Conservation (phyloP, 2,329 filamentous ascomycete species). For the Chrysoporthe puriensis region DNA sequence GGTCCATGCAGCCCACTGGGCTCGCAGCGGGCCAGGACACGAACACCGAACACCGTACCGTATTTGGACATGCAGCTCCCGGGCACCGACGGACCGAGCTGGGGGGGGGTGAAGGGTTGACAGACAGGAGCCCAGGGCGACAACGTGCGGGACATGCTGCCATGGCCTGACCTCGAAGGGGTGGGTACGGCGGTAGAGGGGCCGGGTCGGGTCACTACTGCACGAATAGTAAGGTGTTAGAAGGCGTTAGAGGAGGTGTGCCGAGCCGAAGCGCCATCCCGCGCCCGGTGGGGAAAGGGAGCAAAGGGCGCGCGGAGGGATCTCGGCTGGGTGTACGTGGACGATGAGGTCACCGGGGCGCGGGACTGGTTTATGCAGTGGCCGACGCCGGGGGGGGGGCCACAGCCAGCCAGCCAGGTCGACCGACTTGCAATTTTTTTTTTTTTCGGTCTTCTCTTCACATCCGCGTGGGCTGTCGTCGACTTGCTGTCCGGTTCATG, state of each 20-base stretch:
- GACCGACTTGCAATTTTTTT: too few relatives aligned
- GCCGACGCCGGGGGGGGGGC: too few relatives aligned
- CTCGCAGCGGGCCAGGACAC: not conserved
- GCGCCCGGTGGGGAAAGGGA: not conserved
- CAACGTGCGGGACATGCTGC: too few relatives aligned
- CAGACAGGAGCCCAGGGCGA: too few relatives aligned
- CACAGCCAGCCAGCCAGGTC: too few relatives aligned
- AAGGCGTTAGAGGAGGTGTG: too few relatives aligned
- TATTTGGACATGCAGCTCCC: too few relatives aligned
- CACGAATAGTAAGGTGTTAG: not conserved
- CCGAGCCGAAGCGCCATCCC: not conserved
- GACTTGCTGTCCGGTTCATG: too few relatives aligned
- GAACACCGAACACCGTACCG: not conserved
- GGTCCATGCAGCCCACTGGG: not conserved
- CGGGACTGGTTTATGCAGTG: not conserved
- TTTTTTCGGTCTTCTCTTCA: too few relatives aligned
- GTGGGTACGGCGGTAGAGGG: not conserved
- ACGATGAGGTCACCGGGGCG: constrained; percentile 4
- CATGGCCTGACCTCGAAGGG: not conserved
- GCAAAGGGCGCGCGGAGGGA: not conserved
- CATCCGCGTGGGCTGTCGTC: too few relatives aligned
- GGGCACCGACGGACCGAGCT: too few relatives aligned
- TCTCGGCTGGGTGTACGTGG: not conserved
- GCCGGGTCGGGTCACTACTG: not conserved
- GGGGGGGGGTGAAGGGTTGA: not conserved